Percentiles rank a stretch among this genome's conserved stretches.
phyloP scores from a whole-genome alignment of 2,329 filamentous ascomycete genomes.

The Meredithiella fracta region DNA sequence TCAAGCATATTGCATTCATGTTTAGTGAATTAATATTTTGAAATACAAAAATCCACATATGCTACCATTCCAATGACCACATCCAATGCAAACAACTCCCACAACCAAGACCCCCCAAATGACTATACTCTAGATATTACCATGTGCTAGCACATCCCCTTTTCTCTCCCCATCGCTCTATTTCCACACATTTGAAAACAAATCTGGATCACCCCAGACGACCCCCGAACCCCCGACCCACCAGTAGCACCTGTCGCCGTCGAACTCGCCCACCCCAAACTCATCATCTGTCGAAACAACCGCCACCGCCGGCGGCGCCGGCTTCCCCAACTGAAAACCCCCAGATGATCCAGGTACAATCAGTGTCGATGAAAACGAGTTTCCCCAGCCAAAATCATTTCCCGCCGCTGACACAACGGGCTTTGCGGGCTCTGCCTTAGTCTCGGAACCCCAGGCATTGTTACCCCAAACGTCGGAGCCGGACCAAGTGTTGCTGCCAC shows the following conservation, averaged over 20 bases:
- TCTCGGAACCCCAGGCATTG: constrained; percentile 57
- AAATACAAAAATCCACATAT: neutral
- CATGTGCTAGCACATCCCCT: neutral
- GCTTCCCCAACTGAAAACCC: constrained; percentile 23
- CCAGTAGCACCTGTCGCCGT: constrained; percentile 30
- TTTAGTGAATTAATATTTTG: neutral
- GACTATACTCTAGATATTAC: no score
- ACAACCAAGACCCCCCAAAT: neutral
- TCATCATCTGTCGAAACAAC: constrained; percentile 73
- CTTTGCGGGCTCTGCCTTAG: constrained; percentile 36
- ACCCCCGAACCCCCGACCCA: constrained; percentile 29
- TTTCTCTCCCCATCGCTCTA: constrained; percentile 24
- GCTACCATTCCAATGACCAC: neutral
- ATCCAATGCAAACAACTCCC: neutral
- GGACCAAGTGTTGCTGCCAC: constrained; percentile 27
- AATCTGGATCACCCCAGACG: constrained; percentile 47
- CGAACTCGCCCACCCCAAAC: constrained; percentile 87
- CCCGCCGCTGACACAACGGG: constrained; percentile 24
- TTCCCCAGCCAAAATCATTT: constrained; percentile 44
- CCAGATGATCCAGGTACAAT: constrained; percentile 47
- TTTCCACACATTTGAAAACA: constrained; percentile 95
- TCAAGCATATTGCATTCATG: neutral
- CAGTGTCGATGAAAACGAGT: constrained; percentile 38
- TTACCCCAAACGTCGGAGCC: constrained; percentile 67
- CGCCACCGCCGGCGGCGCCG: constrained; percentile 41